Conservation (phyloP, 345 rosid genomes). For the Syzygium jambos region DNA sequence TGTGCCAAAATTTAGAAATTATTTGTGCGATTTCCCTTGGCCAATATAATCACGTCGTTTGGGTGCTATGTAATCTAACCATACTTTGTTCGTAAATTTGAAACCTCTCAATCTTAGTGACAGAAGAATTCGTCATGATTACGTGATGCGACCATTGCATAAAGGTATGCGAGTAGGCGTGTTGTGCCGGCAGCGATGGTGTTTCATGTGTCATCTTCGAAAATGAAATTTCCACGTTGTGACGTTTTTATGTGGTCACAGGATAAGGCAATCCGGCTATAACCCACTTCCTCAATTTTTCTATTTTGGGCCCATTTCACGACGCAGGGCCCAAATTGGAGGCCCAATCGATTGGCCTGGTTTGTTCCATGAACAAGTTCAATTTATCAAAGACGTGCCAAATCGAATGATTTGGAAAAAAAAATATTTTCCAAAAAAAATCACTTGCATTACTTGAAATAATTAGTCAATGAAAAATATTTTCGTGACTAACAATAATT, state of each 20-base stretch:
- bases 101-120: neutral
- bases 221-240: neutral
- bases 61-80: neutral
- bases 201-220: neutral
- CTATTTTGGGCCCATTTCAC: neutral
- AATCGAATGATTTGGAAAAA: no score
- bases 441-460: neutral
- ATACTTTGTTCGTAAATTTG: neutral
- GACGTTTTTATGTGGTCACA: neutral
- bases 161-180: neutral
- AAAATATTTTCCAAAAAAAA: no score
- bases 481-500: no score
- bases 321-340: neutral
- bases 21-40: fast-evolving
- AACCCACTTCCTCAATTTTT: neutral
- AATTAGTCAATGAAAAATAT: no score
- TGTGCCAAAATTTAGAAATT: neutral
- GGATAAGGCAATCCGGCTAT: neutral
- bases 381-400: neutral
- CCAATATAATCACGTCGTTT: neutral
- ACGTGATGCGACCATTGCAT: neutral
- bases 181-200: neutral
- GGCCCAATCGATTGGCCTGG: neutral
- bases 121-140: neutral
- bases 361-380: neutral